Conservation (phyloP, 2,329 filamentous ascomycete species). For the Aspergillus sp. region DNA sequence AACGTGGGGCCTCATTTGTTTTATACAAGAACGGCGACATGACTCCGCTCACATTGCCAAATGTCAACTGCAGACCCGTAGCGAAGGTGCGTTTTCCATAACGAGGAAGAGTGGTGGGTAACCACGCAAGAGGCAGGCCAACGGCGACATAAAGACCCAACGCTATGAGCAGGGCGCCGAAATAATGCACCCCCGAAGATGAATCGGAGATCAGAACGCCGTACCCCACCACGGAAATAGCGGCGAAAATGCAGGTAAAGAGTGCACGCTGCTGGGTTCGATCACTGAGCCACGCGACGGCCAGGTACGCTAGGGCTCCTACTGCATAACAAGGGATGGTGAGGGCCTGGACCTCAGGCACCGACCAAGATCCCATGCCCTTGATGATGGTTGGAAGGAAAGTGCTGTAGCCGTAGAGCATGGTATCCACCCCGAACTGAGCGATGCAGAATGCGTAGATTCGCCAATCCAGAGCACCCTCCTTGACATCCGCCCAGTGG, state of each 20-base stretch:
- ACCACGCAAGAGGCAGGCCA: conserved; percentile 57
- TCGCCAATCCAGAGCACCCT: conserved; percentile 72
- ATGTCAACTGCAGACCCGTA: conserved; percentile 68
- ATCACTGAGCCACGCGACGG: conserved; percentile 67
- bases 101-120: conserved; percentile 67
- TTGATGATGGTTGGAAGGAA: conserved; percentile 78
- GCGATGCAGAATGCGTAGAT: conserved; percentile 68
- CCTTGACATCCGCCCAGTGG: conserved; percentile 63
- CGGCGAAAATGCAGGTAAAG: conserved; percentile 62
- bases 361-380: conserved; percentile 63
- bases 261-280: conserved; percentile 64
- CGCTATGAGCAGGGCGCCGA: conserved; percentile 74
- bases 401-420: conserved; percentile 76
- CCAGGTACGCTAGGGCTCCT: conserved; percentile 68
- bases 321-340: conserved; percentile 77
- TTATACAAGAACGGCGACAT: conserved; percentile 64
- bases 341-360: conserved; percentile 68
- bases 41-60: conserved; percentile 70
- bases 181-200: conserved; percentile 66
- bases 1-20: conserved; percentile 54
- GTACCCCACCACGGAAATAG: conserved; percentile 67
- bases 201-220: conserved; percentile 64
- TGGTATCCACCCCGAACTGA: conserved; percentile 72
- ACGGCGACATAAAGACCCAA: conserved; percentile 66
- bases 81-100: conserved; percentile 76